phyloP scores from a whole-genome alignment of 2,329 filamentous ascomycete genomes.

The Pseudocercospora crystallina region DNA sequence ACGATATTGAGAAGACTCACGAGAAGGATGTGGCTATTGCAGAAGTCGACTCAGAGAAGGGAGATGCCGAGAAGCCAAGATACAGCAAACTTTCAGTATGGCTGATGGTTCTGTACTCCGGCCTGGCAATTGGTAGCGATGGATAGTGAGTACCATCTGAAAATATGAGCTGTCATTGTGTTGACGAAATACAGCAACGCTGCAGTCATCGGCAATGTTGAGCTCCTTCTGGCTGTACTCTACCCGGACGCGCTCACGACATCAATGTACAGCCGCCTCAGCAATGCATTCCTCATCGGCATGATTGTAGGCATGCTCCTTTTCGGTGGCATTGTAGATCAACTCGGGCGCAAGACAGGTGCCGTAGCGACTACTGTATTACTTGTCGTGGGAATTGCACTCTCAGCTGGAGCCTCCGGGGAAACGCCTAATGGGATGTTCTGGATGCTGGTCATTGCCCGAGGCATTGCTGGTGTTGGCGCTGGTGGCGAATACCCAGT shows the following conservation, averaged over 20 bases:
- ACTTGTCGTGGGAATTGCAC: conserved; percentile 34
- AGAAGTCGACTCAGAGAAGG: conserved; percentile 3
- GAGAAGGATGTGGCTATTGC: not conserved
- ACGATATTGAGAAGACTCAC: not conserved
- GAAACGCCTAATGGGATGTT: conserved; percentile 35
- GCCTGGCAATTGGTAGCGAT: conserved; percentile 38
- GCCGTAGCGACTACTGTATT: conserved; percentile 36
- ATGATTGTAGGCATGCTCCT: conserved; percentile 38
- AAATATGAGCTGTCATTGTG: too few species aligned
- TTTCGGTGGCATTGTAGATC: conserved; percentile 36
- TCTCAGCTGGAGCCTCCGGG: conserved; percentile 33
- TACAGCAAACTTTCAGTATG: conserved; percentile 31
- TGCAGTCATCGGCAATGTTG: conserved; percentile 37
- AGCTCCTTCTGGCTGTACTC: conserved; percentile 33
- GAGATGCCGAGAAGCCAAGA: conserved; percentile 1
- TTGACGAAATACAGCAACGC: conserved; percentile 25
- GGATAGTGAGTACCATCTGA: conserved; percentile 26
- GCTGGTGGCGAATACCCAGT: conserved; percentile 55
- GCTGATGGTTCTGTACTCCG: conserved; percentile 38
- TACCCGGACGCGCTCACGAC: conserved; percentile 35
- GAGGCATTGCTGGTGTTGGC: conserved; percentile 48
- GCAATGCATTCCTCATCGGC: conserved; percentile 38
- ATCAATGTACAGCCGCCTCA: conserved; percentile 33
- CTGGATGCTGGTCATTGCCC: conserved; percentile 46
- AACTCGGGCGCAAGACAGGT: conserved; percentile 36